Evolutionary conservation across 2,329 filamentous ascomycete genomes (phyloP), one percentile per base, ranked within the genome.

Genomic region (Tricladium varicosporioides): DNA sequence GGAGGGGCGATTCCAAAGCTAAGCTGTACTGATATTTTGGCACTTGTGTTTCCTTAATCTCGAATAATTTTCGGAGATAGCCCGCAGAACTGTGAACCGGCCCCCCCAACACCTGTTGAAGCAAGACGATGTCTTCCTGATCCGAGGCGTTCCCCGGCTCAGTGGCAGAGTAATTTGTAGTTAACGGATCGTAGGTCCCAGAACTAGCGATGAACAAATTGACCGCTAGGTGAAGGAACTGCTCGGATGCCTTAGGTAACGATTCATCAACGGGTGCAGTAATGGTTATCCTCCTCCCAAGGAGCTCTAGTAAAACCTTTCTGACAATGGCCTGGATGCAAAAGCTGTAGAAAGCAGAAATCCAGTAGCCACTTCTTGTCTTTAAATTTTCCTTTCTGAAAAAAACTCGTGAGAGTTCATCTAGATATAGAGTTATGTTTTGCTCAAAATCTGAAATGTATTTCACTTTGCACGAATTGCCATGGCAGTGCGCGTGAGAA

Each of bases 321-420:
- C 57, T 52, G 18, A 61, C 59, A 22, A 57, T 45, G 42, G 44
- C 51, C 36, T 59, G 59, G 14, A 62, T 60, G 33, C 57, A 62
- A 11, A 62, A 19, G 51, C 57, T 59, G 48, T 62, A 62, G 31
- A 59, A 62, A 18, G 46, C 46, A 14, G 54, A 53, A 2, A 60
- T 32, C 57, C 58, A 58, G 51, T 51, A 58, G 5, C 19, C 15
- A 36, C 51, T 54, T 9, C 49, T 47, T n/a, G 51, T 52, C 5
- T 52, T 54, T 43, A 58, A 56, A 3, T 58, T 62, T 36, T 54
- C 52, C 36, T 62, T 61, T 13, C 55, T 51, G 49, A 62, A 62
- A 10, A 62, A 57, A 8, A 59, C 59, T 13, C 52, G 44, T 10
- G 59, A 61, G 13, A 61, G 45, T 18, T 56, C 57, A 16, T 53